Evolutionary conservation across 805 yeast genomes (phyloP).

Genomic region (Cyberlindnera maclurae): DNA sequence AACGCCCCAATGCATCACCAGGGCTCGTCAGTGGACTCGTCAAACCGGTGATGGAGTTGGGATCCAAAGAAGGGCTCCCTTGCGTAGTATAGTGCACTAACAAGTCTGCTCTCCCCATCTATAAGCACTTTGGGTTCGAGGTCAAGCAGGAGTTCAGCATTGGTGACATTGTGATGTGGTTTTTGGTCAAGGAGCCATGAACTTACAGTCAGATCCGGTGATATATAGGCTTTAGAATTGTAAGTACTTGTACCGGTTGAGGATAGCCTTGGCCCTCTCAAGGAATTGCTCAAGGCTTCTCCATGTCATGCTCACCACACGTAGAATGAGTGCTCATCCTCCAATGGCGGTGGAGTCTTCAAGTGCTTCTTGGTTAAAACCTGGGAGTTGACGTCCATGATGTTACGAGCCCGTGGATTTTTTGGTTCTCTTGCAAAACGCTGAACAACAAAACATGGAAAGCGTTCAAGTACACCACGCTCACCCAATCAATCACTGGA

Average conservation of each 20-base stretch:
- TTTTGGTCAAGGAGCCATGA: neutral
- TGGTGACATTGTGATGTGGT: neutral
- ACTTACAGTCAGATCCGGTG: neutral
- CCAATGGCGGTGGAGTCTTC: slow-evolving; percentile 68
- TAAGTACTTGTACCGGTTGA: slow-evolving; percentile 92
- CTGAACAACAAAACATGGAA: no score
- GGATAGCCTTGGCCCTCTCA: slow-evolving; percentile 71
- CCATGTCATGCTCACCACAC: slow-evolving; percentile 87
- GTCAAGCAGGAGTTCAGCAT: neutral
- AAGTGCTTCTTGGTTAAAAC: slow-evolving; percentile 54
- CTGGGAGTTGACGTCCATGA: slow-evolving; percentile 78
- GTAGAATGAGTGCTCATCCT: slow-evolving; percentile 78
- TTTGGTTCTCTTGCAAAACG: no score
- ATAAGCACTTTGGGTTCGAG: neutral
- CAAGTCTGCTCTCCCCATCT: neutral
- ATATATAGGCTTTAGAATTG: slow-evolving; percentile 29
- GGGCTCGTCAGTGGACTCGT: neutral
- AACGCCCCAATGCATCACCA: neutral
- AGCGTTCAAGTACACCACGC: no score
- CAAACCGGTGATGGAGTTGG: neutral
- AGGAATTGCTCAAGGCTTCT: slow-evolving; percentile 78
- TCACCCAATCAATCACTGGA: no score
- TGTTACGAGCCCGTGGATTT: no score
- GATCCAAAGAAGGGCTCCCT: neutral
- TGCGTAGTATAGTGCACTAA: neutral